Percentiles rank a stretch among this genome's conserved stretches.
phyloP scores from a whole-genome alignment of 805 yeast species.

The Yamadazyma insecticola region DNA sequence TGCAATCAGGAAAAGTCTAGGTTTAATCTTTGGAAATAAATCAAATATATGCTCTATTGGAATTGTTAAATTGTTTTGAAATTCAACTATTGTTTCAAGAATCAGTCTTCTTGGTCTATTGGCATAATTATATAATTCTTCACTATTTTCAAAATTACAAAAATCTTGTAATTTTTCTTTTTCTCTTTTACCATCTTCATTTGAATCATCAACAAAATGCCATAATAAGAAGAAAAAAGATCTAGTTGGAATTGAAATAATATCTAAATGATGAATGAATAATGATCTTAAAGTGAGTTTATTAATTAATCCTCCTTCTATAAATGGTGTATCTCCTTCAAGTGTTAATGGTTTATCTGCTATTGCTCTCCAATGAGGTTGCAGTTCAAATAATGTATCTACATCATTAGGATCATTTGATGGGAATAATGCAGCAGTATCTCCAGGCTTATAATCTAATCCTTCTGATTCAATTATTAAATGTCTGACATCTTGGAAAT shows the following conservation, averaged over 20 bases:
- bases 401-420: slow-evolving; percentile 63
- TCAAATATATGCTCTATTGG: slow-evolving; percentile 78
- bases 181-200: slow-evolving; percentile 66
- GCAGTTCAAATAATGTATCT: slow-evolving; percentile 57
- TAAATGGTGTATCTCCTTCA: slow-evolving; percentile 27
- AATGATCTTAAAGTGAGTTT: slow-evolving; percentile 68
- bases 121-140: slow-evolving; percentile 87
- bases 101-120: slow-evolving; percentile 88
- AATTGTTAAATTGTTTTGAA: slow-evolving; percentile 60
- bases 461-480: slow-evolving; percentile 38
- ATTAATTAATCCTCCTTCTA: slow-evolving; percentile 59
- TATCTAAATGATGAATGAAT: slow-evolving; percentile 75
- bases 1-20: slow-evolving; percentile 83
- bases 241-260: slow-evolving; percentile 77
- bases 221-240: slow-evolving; percentile 71
- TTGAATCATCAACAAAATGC: slow-evolving; percentile 51
- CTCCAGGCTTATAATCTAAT: slow-evolving; percentile 65
- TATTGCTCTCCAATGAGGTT: slow-evolving; percentile 61
- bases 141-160: slow-evolving; percentile 63
- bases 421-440: slow-evolving; percentile 74
- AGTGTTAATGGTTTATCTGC: slow-evolving; percentile 58
- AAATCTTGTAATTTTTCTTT: slow-evolving; percentile 73
- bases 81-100: slow-evolving; percentile 78
- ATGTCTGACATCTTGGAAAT: slow-evolving; percentile 87
- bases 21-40: slow-evolving; percentile 70